Base-by-base conservation (phyloP, 2,329 filamentous ascomycete species). In the Xylaria sp. region DNA sequence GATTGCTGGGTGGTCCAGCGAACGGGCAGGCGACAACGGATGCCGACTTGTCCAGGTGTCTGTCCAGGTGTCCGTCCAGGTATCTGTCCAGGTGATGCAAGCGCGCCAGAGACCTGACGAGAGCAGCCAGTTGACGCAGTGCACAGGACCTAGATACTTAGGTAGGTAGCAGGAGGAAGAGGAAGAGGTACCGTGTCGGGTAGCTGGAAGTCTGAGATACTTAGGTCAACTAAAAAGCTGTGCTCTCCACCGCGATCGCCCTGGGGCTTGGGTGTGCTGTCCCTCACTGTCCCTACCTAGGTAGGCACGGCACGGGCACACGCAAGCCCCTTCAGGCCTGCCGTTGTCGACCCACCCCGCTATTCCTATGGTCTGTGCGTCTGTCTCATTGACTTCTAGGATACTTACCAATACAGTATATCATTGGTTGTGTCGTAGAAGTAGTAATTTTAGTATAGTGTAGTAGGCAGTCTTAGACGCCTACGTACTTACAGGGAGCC, bases 21-120 rank as follows among this genome's bases (percentile, higher is more conserved):
- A 56, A 47, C 29, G 23, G 56, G 54, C 44, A 54, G 62, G 54
- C 55, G 53, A 62, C 49, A 54, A 58, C 53, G 41, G 56, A 59
- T 55, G 64, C 60, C 62, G 55, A 60, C 46, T 63, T 53, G 53
- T 61, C 23, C 58, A 51, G 57, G 57, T 60, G 48, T 57, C 38
- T 23, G 7, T 41, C 4, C 13, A 13, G 7, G 7, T 13, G 31
- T 13, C 31, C 31, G n/a, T n/a, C n/a, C n/a, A n/a, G n/a, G n/a
- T n/a, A 61, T 47, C 60, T 44, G 51, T 60, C 21, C 58, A 60
- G 57, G 61, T 60, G 49, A 63, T 58, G 57, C 41, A 58, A 51
- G 41, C 57, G 53, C 57, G 52, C 48, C 33, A 54, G 57, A 54
- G 35, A 33, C 40, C 49, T n/a, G 23, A 37, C 23, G 47, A 23